Evolutionary conservation across 1,139 yeast genomes (phyloP).

Genomic region (Diutina scorzettiae): DNA sequence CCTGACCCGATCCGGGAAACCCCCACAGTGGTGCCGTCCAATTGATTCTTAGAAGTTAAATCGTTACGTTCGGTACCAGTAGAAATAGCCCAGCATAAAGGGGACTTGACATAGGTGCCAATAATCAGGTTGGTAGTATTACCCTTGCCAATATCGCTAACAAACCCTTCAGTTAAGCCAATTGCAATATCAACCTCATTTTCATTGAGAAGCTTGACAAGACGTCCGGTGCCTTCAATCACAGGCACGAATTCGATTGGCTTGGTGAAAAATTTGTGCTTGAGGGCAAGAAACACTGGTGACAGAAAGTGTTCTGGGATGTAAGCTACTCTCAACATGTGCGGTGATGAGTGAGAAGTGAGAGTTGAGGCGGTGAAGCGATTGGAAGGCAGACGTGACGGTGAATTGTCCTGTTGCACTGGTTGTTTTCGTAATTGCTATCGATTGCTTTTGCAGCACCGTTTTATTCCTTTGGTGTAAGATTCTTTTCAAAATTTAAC

Average conservation of each 20-base stretch:
- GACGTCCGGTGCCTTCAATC: conserved; percentile 82
- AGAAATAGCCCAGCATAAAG: conserved; percentile 83
- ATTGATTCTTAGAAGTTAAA: conserved; percentile 34
- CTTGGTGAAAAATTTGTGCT: conserved; percentile 41
- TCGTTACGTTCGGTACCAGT: conserved; percentile 57
- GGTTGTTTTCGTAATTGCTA: too few species aligned
- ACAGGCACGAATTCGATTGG: conserved; percentile 58
- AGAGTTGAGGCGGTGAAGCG: too few species aligned
- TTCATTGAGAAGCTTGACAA: conserved; percentile 59
- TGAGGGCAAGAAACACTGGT: conserved; percentile 63
- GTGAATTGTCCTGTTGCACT: too few species aligned
- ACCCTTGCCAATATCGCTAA: conserved; percentile 71
- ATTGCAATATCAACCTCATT: conserved; percentile 65
- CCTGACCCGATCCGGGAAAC: conserved; percentile 90
- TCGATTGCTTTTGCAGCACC: too few species aligned
- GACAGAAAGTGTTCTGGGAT: conserved; percentile 90
- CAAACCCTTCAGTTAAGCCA: conserved; percentile 86
- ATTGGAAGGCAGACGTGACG: too few species aligned
- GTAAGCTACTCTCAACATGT: conserved; percentile 53
- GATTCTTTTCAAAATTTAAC: too few species aligned
- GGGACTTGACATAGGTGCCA: conserved; percentile 78
- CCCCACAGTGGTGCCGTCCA: conserved; percentile 56
- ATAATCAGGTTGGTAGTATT: conserved; percentile 48
- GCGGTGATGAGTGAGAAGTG: too few species aligned
- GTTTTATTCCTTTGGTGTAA: too few species aligned